A percentile compares a stretch with the other conserved stretches of the same genome.
Evolutionary conservation across 306 rosid species (phyloP).

Genomic region (Dalbergia cultrata): DNA sequence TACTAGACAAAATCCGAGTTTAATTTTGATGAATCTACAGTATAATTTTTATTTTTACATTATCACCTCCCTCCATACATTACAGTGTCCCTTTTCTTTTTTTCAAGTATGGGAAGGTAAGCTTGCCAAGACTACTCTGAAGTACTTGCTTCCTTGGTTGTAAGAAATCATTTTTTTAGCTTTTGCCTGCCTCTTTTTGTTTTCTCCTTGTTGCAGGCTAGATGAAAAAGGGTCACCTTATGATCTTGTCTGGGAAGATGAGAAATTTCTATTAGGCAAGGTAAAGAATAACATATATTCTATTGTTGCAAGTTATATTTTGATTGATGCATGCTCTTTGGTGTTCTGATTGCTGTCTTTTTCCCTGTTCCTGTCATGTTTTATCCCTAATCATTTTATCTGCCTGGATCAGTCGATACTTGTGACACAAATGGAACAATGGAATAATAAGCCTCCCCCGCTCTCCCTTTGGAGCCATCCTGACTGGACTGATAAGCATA

Average conservation of each 20-base stretch:
- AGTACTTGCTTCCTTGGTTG: constrained; percentile 27
- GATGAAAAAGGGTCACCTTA: constrained; percentile 62
- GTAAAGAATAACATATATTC: constrained; percentile 47
- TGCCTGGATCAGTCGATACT: constrained; percentile 79
- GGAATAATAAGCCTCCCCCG: constrained; percentile 72
- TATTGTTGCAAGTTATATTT: constrained; percentile 29
- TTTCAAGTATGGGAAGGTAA: not conserved
- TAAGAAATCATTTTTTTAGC: constrained; percentile 22
- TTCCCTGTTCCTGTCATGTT: constrained; percentile 22
- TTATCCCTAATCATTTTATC: constrained; percentile 79
- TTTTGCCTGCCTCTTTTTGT: constrained; percentile 35
- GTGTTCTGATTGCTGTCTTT: constrained; percentile 38
- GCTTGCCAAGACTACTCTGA: not conserved
- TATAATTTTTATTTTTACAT: too few relatives aligned
- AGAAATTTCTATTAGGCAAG: constrained; percentile 71
- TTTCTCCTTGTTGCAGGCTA: constrained; percentile 61
- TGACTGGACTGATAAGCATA: constrained; percentile 67
- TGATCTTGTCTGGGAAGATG: constrained; percentile 92
- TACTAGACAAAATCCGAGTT: too few relatives aligned
- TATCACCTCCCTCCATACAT: too few relatives aligned
- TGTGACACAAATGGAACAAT: constrained; percentile 79
- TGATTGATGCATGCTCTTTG: constrained; percentile 27
- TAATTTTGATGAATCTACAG: too few relatives aligned
- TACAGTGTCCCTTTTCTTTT: not conserved
- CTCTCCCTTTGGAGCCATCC: constrained; percentile 86